phyloP scores from a whole-genome alignment of 2,329 filamentous ascomycete species.

The Coniochaeta hoffmannii region DNA sequence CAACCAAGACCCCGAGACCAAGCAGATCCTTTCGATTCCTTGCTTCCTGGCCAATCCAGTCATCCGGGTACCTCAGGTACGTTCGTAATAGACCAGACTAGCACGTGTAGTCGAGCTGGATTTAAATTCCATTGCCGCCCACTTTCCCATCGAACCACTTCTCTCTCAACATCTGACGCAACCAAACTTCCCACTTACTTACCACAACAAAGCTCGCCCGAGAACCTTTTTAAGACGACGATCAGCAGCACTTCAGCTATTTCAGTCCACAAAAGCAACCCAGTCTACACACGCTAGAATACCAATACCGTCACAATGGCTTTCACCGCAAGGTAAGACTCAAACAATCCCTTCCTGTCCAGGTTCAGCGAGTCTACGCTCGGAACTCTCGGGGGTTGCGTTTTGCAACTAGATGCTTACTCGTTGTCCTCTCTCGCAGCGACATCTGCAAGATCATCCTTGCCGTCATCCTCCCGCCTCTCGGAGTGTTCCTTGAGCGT shows the following conservation, averaged over 20 bases:
- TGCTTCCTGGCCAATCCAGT: not conserved
- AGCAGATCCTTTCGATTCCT: not conserved
- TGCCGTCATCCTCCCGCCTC: conserved; percentile 80
- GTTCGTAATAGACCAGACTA: no score
- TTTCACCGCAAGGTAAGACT: conserved; percentile 50
- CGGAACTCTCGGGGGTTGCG: not conserved
- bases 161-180: not conserved
- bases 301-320: conserved; percentile 36
- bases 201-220: not conserved
- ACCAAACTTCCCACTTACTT: not conserved
- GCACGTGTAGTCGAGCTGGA: not conserved
- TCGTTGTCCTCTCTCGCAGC: conserved; percentile 12
- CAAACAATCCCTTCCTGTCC: not conserved
- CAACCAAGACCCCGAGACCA: not conserved
- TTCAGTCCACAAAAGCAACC: not conserved
- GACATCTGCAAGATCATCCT: conserved; percentile 67
- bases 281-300: not conserved
- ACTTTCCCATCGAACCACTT: not conserved
- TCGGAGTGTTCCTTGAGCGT: conserved; percentile 91
- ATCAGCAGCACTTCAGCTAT: not conserved
- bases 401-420: not conserved
- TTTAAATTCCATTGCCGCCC: not conserved
- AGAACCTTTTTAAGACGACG: no score
- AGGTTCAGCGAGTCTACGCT: not conserved
- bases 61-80: no score